Conservation (phyloP, 2,329 filamentous ascomycete genomes). For the Metarhizium humberi region DNA sequence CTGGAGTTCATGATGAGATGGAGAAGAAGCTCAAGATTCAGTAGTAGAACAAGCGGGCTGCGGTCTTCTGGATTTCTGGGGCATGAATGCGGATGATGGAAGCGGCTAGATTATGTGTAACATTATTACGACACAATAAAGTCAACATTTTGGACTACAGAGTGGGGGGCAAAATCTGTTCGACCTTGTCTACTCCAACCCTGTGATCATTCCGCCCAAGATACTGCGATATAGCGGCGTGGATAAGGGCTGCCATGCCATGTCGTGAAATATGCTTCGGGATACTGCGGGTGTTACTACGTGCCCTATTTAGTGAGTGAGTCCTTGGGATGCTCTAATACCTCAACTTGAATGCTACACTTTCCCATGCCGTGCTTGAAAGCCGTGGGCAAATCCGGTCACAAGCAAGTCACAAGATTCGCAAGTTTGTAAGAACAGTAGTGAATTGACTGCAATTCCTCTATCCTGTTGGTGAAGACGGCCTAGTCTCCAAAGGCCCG, state of each 20-base stretch:
- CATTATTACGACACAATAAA: slow-evolving; percentile 2
- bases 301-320: too few species aligned
- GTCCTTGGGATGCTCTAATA: too few species aligned
- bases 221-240: too few species aligned
- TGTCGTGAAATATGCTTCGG: too few species aligned
- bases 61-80: neutral
- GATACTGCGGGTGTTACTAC: too few species aligned
- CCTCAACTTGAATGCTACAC: too few species aligned
- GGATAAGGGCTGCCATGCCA: too few species aligned
- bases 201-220: too few species aligned
- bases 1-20: slow-evolving; percentile 85
- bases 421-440: neutral
- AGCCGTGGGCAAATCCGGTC: neutral
- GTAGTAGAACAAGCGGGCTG: slow-evolving; percentile 5
- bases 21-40: slow-evolving; percentile 79
- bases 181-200: neutral
- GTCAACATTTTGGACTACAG: neutral
- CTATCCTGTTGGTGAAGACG: slow-evolving; percentile 15
- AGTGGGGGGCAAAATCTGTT: neutral
- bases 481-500: slow-evolving; percentile 1
- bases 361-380: too few species aligned
- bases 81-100: neutral
- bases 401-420: neutral
- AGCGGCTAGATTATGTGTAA: neutral
- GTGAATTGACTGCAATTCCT: slow-evolving; percentile 10